Base-by-base conservation (phyloP, 306 rosid species). In the Quercus alba region DNA sequence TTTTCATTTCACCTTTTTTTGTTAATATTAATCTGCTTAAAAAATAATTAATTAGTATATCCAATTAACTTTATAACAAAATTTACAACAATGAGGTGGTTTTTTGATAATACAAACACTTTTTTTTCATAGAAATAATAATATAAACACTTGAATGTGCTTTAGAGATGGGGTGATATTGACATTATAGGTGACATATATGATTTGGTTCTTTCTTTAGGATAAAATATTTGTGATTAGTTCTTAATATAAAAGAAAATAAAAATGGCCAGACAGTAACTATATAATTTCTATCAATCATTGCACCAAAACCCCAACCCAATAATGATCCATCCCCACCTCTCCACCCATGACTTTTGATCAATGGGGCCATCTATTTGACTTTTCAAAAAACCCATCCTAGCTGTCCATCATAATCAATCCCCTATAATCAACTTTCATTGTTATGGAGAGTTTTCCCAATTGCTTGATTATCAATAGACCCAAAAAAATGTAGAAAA, bases 271-370 rank as follows among this genome's bases (percentile, higher is more conserved):
- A 31, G 49, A 6, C 33, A 63, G 11, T 38, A 38, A 14, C 72
- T 14, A 10, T 49, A 68, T 67, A 18, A 67, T 77, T 55, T 66
- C 58, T 28, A 35, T 4, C 68, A 20, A 35, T 6, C 75, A 61
- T 61, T 51, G 19, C 20, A 46, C 44, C 63, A 30, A 41, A 59
- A 72, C 59, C 63, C 75, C 63, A 79, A 79, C 15, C 78, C 79
- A 80, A 74, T 80, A 44, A 74, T 74, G 55, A 73, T 78, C 75
- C 67, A 55, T 63, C 75, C 75, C 83, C 56, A 67, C 46, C 44
- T 72, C 72, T 44, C 77, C 52, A 28, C 82, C 55, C 46, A 9
- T 49, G 54, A 13, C 54, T 49, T 12, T 49, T 49, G 54, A 49
- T 49, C 54, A 49, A 49, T 49, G 73, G 72, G 26, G 73, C 86